Evolutionary conservation across 2,329 filamentous ascomycete genomes (phyloP), one percentile per base, ranked within the genome.

Genomic region (Aspergillus uvarum): DNA sequence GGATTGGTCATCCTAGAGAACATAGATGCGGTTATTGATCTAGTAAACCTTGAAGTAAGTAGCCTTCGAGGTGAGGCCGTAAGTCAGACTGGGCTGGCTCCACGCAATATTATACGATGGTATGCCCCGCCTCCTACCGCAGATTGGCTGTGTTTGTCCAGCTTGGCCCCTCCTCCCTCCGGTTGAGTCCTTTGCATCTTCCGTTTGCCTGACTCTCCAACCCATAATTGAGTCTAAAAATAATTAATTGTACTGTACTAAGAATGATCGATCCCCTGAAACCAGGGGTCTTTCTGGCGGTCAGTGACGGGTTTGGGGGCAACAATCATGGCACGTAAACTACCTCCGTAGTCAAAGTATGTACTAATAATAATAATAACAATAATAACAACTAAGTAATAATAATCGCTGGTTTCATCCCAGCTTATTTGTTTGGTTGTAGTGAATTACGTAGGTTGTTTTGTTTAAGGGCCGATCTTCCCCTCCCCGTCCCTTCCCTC

Each of bases 81-180:
- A 16, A n/a, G 14, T 16, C 5, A n/a, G 38, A 19, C 38, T 6
- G 38, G 14, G 65, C 61, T 59, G 38, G 65, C 63, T 60, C 63
- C 60, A 59, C 56, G 54, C 51, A 24, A 42, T 61, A 24, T 26
- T 35, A 16, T 12, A 58, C 42, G 49, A 57, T 52, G 49, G 62
- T 50, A 58, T 42, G 56, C 62, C 57, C 60, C 60, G 56, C 59
- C 51, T n/a, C 44, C 32, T 53, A 38, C 52, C 55, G 31, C 53
- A 60, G 54, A 65, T 65, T 63, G 63, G 61, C 44, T 54, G 54
- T 54, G 38, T 19, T 19, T 44, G 16, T 19, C 16, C 38, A 44
- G 12, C 38, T 19, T 44, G 38, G 38, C 38, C 38, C 16, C 38
- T 44, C 16, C 32, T 6, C 14, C 32, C 14, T 44, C 38, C 32